phyloP scores from a whole-genome alignment of 2,329 filamentous ascomycete species.

The Hypomyces perniciosus region DNA sequence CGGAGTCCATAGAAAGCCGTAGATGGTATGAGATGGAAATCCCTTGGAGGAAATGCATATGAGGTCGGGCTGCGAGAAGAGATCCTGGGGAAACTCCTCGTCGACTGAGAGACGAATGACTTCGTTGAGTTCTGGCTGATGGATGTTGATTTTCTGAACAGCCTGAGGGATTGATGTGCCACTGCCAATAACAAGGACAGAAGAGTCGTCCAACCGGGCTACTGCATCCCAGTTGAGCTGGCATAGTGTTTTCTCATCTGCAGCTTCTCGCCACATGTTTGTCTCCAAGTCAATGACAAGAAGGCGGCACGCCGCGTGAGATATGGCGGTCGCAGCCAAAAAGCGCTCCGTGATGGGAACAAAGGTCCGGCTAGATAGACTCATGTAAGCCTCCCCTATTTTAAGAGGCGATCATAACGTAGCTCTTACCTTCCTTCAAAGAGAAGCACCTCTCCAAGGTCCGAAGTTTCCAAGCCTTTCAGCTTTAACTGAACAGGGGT shows the following conservation, averaged over 20 bases:
- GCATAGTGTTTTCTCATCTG: constrained; percentile 23
- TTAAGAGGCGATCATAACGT: neutral
- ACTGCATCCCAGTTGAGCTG: constrained; percentile 31
- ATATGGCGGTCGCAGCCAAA: constrained; percentile 29
- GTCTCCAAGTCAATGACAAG: constrained; percentile 33
- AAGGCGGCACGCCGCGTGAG: constrained; percentile 29
- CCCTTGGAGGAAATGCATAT: constrained; percentile 25
- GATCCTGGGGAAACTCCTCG: constrained; percentile 20
- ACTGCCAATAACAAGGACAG: constrained; percentile 34
- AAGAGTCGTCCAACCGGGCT: constrained; percentile 27
- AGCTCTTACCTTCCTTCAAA: constrained; percentile 26
- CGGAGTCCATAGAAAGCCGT: constrained; percentile 45
- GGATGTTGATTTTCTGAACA: constrained; percentile 31
- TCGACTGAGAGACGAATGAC: constrained; percentile 31
- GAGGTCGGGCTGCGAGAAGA: constrained; percentile 34
- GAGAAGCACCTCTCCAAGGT: constrained; percentile 31
- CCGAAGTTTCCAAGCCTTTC: constrained; percentile 34
- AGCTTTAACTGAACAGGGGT: constrained; percentile 27
- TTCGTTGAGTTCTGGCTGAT: constrained; percentile 18
- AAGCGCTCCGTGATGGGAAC: constrained; percentile 29
- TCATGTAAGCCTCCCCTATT: constrained; percentile 4
- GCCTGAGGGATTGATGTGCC: constrained; percentile 25
- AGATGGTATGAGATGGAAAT: constrained; percentile 26
- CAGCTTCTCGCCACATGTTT: constrained; percentile 25
- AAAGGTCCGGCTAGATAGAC: constrained; percentile 31